Base-by-base conservation (phyloP, 1,284 basidiomycete species). In the Cutaneotrichosporon sp. region DNA sequence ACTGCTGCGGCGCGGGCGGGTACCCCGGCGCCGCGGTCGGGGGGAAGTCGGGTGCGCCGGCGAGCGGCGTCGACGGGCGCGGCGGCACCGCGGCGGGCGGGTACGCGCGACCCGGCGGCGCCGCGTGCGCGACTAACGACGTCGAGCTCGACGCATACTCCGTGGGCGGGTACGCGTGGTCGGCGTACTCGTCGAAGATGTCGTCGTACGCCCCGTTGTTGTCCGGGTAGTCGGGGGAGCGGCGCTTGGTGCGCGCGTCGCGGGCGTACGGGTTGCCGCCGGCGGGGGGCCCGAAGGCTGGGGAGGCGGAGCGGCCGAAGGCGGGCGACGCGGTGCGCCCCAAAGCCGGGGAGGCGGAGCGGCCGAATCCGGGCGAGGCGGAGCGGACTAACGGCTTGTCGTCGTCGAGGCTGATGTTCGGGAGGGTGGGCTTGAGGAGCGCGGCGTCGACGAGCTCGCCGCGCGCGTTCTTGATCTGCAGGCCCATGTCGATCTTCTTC, bases 391-490 rank as follows among this genome's bases (percentile, higher is more conserved):
- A 18, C 31, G 34, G 18, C 13, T 31, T 56, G 38, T 57, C 46
- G 34, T 31, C 91, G 65, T 92, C 89, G 61, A 97, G 83, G 22
- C 87, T 89, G 58, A 99, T 84, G 66, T 90, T 90, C n/a, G 95
- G 95, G 51, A 98, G 84, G 2, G 95, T 99, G 0, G 95, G 95
- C 79, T 97, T 93, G n/a, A 91, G 89, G 22, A 70, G 63, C 13
- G 56, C 24, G 7, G 56, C 56, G 20, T 84, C 87, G 58, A 91
- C 84, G 71, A 91, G 81, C 74, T 92, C 88, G 57, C 94, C 93
- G 77, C 92, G 93, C 83, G 91, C 91, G 83, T 94, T 93, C 84
- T 90, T 95, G 70, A 95, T 93, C 90, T 65, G 92, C 90, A 60
- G 65, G 29, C 74, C 87, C 88, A 93, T 91, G 3, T 93, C 95